Evolutionary conservation across 1,139 yeast genomes (phyloP), one percentile per base, ranked within the genome.

Genomic region (Nematodospora anomalae): DNA sequence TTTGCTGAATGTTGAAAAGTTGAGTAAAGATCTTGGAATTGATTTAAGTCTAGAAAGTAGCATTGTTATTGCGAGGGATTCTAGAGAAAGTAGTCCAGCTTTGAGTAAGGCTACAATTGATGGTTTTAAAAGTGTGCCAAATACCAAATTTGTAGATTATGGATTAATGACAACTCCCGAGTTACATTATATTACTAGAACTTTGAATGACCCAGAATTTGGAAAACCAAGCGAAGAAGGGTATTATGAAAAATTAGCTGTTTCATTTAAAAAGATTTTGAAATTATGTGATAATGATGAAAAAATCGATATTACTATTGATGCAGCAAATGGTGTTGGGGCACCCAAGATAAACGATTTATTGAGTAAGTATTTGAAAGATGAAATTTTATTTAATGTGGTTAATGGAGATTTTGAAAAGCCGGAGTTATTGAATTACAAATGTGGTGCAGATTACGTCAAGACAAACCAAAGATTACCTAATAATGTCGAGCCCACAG

Each of bases 371-470:
- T 62, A 67, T 37, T 61, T 83, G 42, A 47, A 58, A 3, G 57
- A 68, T 2, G 57, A 73, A 26, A 55, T 83, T 11, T 56, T 67
- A 4, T 61, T 60, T 33, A 55, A 58, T 1, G 61, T 87, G 23
- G 79, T 85, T 34, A 92, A 92, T 57, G 79, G 71, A 39, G 62
- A 74, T 16, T 80, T 73, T 49, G 53, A 66, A 14, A 57, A 66
- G 12, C 90, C 96, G 1, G 55, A 64, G 0, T 58, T 68, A 27
- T 71, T 92, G 50, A 92, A 94, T 59, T 76, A 65, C 29, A 75
- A 79, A 33, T 92, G 98, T 58, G 99, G 99, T 37, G 98, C 98
- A 10, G 99, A 92, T 61, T 89, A 63, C 55, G 98, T 92, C 43
- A 94, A 92, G 61, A 87, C 97, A 3, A 79, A 81, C 58, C 97